Conservation (phyloP, 176 grass and related monocot genomes). For the Calamus simplicifolius region DNA sequence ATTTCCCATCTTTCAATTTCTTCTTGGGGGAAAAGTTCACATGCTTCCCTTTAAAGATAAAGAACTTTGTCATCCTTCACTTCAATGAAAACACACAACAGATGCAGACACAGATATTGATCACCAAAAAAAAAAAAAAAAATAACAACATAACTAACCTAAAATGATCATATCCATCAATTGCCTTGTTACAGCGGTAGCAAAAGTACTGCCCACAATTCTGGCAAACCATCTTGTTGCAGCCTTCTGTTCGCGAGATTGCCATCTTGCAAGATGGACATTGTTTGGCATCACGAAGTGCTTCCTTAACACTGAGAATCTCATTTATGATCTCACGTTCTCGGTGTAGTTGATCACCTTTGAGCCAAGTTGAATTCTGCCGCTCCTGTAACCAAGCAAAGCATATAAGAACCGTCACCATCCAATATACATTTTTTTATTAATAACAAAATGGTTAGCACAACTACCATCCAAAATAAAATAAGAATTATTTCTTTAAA, state of each 20-base stretch:
- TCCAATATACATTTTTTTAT: no score
- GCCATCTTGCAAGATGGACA: constrained; percentile 73
- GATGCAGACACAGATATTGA: neutral
- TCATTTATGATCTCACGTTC: constrained; percentile 50
- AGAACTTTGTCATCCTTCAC: constrained; percentile 12
- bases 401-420: neutral
- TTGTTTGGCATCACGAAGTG: constrained; percentile 60
- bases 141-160: constrained; percentile 22
- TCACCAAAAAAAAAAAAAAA: neutral
- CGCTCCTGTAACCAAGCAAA: constrained; percentile 36
- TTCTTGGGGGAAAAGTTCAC: constrained; percentile 48
- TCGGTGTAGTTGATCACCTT: constrained; percentile 16
- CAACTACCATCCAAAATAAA: no score
- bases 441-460: no score
- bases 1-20: constrained; percentile 64
- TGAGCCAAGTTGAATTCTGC: constrained; percentile 21
- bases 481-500: no score
- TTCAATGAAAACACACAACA: neutral
- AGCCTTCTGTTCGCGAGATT: constrained; percentile 68
- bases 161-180: constrained; percentile 85
- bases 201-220: constrained; percentile 63
- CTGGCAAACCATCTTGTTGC: constrained; percentile 68
- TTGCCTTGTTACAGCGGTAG: constrained; percentile 61
- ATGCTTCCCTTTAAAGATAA: constrained; percentile 35
- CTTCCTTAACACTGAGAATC: constrained; percentile 51